These are phyloP conservation scores for Terfezia boudieri DNA, from an alignment of 495 filamentous ascomycete genomes.

Conservation along the genomic window DNA sequence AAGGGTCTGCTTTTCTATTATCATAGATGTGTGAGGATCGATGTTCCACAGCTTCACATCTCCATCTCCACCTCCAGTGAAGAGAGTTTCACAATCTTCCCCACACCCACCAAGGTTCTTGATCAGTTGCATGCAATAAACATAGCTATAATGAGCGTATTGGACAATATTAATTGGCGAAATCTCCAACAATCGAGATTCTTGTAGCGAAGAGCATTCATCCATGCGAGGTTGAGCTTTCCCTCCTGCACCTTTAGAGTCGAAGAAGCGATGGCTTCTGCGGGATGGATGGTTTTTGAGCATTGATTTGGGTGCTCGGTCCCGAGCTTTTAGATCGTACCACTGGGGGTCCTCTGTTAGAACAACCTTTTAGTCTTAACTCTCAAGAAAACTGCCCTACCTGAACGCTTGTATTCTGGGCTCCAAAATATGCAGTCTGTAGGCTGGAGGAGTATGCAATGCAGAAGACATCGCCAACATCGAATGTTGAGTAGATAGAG, in stretches of 20 bases:
- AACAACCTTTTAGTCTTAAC: no score
- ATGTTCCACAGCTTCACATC: slow-evolving; percentile 69
- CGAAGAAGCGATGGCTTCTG: slow-evolving; percentile 84
- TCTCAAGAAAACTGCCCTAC: slow-evolving; percentile 13
- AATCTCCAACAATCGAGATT: slow-evolving; percentile 52
- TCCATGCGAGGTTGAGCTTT: slow-evolving; percentile 45
- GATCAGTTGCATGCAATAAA: slow-evolving; percentile 81
- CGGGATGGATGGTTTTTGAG: slow-evolving; percentile 51
- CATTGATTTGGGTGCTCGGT: slow-evolving; percentile 32
- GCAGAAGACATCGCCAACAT: slow-evolving; percentile 90
- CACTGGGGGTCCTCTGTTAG: slow-evolving; percentile 13
- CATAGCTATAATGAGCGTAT: slow-evolving; percentile 85
- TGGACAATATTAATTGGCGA: slow-evolving; percentile 58
- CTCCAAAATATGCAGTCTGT: slow-evolving; percentile 72
- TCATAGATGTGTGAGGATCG: slow-evolving; percentile 26
- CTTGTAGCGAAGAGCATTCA: slow-evolving; percentile 26
- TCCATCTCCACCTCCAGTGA: slow-evolving; percentile 86
- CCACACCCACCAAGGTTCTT: slow-evolving; percentile 25
- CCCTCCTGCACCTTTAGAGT: slow-evolving; percentile 60
- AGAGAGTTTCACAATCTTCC: slow-evolving; percentile 36
- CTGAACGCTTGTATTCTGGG: slow-evolving; percentile 87
- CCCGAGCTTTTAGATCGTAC: slow-evolving; percentile 27
- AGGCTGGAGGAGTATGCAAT: slow-evolving; percentile 58
- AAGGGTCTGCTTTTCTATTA: slow-evolving; percentile 38
- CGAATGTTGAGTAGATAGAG: slow-evolving; percentile 80